These are phyloP conservation scores for Bipolaris bicolor DNA, from an alignment of 2,329 filamentous ascomycete genomes.

Conservation along the genomic window DNA sequence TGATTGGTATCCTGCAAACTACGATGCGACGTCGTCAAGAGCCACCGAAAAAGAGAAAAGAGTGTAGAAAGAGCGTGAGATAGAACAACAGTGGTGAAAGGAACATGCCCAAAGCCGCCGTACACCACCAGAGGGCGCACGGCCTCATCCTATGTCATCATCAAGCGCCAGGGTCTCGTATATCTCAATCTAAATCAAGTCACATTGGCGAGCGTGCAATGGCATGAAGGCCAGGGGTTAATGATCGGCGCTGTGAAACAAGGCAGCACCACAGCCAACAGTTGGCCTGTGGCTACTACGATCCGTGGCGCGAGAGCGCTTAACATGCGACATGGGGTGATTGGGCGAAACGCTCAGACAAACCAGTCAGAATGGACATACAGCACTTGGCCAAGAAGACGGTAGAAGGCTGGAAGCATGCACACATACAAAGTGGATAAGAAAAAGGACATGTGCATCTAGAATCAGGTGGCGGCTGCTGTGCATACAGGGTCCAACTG, in stretches of 20 bases:
- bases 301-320: conserved; percentile 36
- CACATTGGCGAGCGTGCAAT: conserved; percentile 15
- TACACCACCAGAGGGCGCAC: not conserved
- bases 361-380: conserved; percentile 18
- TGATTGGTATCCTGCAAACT: too few relatives aligned
- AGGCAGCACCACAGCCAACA: conserved; percentile 27
- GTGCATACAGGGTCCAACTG: not conserved
- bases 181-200: conserved; percentile 16
- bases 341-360: conserved; percentile 33
- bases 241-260: conserved; percentile 23
- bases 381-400: not conserved
- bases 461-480: not conserved
- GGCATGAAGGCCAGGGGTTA: conserved; percentile 17
- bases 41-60: not conserved
- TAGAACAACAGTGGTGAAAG: conserved; percentile 7
- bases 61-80: not conserved
- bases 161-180: conserved; percentile 15
- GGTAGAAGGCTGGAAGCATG: not conserved
- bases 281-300: conserved; percentile 25
- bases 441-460: not conserved
- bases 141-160: conserved; percentile 20
- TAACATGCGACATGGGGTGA: conserved; percentile 33
- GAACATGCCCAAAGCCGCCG: not conserved
- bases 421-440: not conserved
- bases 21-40: not conserved